Base-by-base conservation (phyloP, 148 eudicot genomes). In the Rhododendron molle region DNA sequence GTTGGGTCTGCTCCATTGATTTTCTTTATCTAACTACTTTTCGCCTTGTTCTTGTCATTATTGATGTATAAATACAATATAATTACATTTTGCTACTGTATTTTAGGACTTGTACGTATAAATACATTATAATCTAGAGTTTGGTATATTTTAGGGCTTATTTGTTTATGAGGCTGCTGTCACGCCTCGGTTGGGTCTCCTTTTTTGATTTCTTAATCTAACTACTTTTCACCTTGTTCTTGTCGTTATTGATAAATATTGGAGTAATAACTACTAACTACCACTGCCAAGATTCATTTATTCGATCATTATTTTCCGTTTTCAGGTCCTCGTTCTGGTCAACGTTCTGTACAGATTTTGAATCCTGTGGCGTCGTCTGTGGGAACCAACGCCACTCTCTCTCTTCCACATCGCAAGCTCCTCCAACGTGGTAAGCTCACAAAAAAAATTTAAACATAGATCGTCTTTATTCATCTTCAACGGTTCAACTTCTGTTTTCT, bases 391-490 rank as follows among this genome's bases (percentile, higher is more conserved):
- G 46, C 52, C 47, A 30, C 60, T 36, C 20, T 36, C 60, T 83
- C 88, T 32, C 69, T 85, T 36, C 88, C 91, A 36, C 92, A 93
- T 81, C 91, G 95, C 44, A 93, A 93, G 85, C 88, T 93, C 58
- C 90, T 93, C 78, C 83, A 43, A 84, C 85, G 52, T 3, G 83
- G 95, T 93, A 93, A 86, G 85, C 52, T 69, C 60, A 71, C 15
- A 30, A 23, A 49, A 49, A 5, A 60, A 23, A 6, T 16, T 1
- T 8, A 46, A 0, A 20, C 54, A n/a, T 83, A 60, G 34, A 23
- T 16, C 28, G 13, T 34, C 46, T 52, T 9, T n/a, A 23, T 46
- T 44, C 28, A 23, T 23, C 26, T 7, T 18, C 28, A 30, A n/a
- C 7, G 20, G 60, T 30, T 9, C 81, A 21, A 4, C 8, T n/a